Percentiles rank a stretch among this genome's conserved stretches.
Conservation (phyloP, 805 yeast species). For the Komagataella pseudopastoris region DNA sequence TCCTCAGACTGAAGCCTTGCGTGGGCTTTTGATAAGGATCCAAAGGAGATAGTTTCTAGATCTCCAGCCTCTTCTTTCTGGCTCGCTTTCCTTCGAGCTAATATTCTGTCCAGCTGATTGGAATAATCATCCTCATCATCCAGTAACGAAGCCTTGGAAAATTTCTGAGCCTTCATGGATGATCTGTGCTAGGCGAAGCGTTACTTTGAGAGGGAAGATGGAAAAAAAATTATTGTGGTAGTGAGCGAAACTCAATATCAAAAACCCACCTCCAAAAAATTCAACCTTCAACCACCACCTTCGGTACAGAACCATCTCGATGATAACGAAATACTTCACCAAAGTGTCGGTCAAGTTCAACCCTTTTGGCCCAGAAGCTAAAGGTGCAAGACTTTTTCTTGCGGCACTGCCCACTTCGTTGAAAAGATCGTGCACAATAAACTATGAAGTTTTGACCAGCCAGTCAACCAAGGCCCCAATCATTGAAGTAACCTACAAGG, state of each 20-base stretch:
- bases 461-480: slow-evolving; percentile 36
- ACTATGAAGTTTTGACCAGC: slow-evolving; percentile 44
- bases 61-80: slow-evolving; percentile 7
- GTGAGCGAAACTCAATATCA: neutral
- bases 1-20: slow-evolving; percentile 10
- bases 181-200: neutral
- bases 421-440: slow-evolving; percentile 46
- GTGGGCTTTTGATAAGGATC: slow-evolving; percentile 25
- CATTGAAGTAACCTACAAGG: slow-evolving; percentile 71
- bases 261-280: neutral
- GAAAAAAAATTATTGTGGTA: neutral
- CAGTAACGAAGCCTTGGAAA: neutral
- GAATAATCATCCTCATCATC: slow-evolving; percentile 1
- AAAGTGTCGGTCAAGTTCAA: slow-evolving; percentile 66
- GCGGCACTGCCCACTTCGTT: slow-evolving; percentile 69
- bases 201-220: neutral
- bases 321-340: slow-evolving; percentile 87
- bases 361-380: slow-evolving; percentile 57
- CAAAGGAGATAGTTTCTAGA: slow-evolving; percentile 14
- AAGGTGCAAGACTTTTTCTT: slow-evolving; percentile 67
- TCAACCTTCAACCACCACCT: neutral
- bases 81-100: slow-evolving; percentile 1
- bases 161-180: neutral
- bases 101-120: slow-evolving; percentile 3
- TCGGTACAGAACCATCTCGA: slow-evolving; percentile 12